Evolutionary conservation across 441 rosid genomes (phyloP), one percentile per base, ranked within the genome.

Genomic region (Capsella rubella): DNA sequence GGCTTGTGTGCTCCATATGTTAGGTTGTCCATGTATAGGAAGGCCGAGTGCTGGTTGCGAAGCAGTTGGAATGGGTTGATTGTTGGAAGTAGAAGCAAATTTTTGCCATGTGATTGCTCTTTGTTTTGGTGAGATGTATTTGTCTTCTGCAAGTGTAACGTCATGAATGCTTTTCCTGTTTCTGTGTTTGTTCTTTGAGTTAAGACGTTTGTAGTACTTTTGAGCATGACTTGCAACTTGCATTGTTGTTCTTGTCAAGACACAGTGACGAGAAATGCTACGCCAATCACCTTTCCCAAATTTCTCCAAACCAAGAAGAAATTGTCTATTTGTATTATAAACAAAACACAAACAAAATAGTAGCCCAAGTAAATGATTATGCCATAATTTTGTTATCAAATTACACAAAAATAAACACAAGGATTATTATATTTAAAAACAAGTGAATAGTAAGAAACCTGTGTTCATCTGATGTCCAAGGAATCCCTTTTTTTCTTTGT

Each of bases 171-270:
- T 51, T 51, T 31, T 0, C 14, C 55, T 51, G 13, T 25, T 51
- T 51, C 3, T 51, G 3, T 21, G 5, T 21, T 92, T 92, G 84
- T 89, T 86, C 85, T 86, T 87, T 1, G 91, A 89, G 76, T 85
- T 89, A 69, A 86, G 74, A 71, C 97, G 90, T 55, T 84, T 86
- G 64, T 86, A 92, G 78, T 90, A 87, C 66, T 94, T 94, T 68
- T 94, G 97, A 6, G 98, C 97, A 66, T 92, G 98, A 77, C 97
- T 94, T 56, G 97, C 99, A 32, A 94, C 99, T 71, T 94, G 98
- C 1, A 97, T 92, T 11, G 97, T 90, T 9, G 97, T 95, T 78
- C 99, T 92, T 43, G 97, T 87, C 72, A 89, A 87, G 68, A 95
- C 97, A 74, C 73, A 84, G 80, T 92, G 83, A 29, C 99, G 87